Percentiles rank a stretch among this genome's conserved stretches.
phyloP scores from a whole-genome alignment of 192 early-diverging fungal species.

The Backusella circina region DNA sequence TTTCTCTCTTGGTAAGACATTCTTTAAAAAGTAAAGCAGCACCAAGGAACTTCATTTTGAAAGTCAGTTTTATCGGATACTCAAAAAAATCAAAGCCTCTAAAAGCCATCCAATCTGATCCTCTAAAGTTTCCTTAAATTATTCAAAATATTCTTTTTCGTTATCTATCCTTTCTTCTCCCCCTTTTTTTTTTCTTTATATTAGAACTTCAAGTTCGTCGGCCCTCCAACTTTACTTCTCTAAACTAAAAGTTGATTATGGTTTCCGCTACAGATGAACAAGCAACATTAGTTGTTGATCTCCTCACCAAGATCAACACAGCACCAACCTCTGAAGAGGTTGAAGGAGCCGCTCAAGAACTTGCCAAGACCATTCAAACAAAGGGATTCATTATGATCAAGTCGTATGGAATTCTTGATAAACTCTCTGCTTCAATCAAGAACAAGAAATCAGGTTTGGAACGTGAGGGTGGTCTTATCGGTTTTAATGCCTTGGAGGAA shows the following conservation, averaged over 20 bases:
- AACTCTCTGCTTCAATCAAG: constrained; percentile 50
- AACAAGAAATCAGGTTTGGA: constrained; percentile 65
- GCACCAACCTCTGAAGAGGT: constrained; percentile 50
- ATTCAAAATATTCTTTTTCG: background rate
- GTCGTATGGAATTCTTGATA: constrained; percentile 51
- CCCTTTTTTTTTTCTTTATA: background rate
- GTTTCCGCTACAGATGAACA: constrained; percentile 15
- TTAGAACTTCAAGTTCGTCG: background rate
- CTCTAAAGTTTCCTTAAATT: background rate
- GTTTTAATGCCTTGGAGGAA: constrained; percentile 57
- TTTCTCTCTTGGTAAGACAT: too few species aligned
- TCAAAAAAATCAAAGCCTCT: background rate
- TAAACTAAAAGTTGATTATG: constrained; percentile 16
- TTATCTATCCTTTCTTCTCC: background rate
- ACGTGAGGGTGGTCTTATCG: constrained; percentile 62
- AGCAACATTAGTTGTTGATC: constrained; percentile 27
- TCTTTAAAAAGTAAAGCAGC: too few species aligned
- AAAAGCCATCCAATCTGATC: background rate
- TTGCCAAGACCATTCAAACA: constrained; percentile 37
- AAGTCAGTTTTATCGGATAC: background rate
- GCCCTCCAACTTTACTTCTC: background rate
- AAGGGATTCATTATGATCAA: constrained; percentile 57
- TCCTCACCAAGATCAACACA: constrained; percentile 40
- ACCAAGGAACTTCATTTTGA: too few species aligned
- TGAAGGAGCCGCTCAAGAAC: constrained; percentile 41